These are phyloP conservation scores for Aspergillus biplanus DNA, from an alignment of 495 filamentous ascomycete species.

Conservation along the genomic window DNA sequence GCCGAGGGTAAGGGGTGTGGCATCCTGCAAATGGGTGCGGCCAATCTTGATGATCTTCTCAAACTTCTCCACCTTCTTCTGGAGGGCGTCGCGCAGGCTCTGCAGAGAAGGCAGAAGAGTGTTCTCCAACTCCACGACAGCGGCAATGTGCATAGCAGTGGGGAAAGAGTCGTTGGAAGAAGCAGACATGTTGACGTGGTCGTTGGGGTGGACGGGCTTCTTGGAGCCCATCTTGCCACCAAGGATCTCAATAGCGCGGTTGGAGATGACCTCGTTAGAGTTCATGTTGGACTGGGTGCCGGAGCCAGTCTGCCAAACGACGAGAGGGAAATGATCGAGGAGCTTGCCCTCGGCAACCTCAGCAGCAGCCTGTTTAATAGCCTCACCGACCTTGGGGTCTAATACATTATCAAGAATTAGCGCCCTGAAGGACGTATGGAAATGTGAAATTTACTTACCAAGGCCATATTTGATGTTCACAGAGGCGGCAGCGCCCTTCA, in stretches of 20 bases:
- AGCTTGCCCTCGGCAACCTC: constrained; percentile 95
- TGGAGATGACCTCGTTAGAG: constrained; percentile 99
- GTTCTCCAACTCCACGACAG: constrained; percentile 88
- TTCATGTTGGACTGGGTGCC: constrained; percentile 99
- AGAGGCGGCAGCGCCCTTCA: constrained; percentile 94
- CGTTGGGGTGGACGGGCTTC: constrained; percentile 98
- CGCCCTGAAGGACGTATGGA: not conserved
- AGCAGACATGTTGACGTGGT: constrained; percentile 98
- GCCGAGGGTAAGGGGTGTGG: constrained; percentile 91
- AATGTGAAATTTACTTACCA: constrained; percentile 60
- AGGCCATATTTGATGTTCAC: constrained; percentile 97
- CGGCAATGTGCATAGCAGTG: constrained; percentile 99
- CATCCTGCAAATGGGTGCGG: constrained; percentile 96
- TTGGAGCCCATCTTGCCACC: constrained; percentile 93
- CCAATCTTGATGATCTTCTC: constrained; percentile 97
- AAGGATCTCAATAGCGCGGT: constrained; percentile 97
- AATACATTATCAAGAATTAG: constrained; percentile 18
- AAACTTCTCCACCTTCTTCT: constrained; percentile 90
- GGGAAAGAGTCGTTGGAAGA: constrained; percentile 99
- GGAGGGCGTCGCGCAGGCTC: constrained; percentile 78
- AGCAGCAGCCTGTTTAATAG: constrained; percentile 90
- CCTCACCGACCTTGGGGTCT: constrained; percentile 89
- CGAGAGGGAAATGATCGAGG: constrained; percentile 95
- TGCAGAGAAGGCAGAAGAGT: constrained; percentile 80
- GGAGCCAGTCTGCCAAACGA: constrained; percentile 98